A percentile compares a stretch with the other conserved stretches of the same genome.
These are phyloP conservation scores for Talaromyces sp. DNA, from an alignment of 2,329 filamentous ascomycete species.

Conservation along the genomic window DNA sequence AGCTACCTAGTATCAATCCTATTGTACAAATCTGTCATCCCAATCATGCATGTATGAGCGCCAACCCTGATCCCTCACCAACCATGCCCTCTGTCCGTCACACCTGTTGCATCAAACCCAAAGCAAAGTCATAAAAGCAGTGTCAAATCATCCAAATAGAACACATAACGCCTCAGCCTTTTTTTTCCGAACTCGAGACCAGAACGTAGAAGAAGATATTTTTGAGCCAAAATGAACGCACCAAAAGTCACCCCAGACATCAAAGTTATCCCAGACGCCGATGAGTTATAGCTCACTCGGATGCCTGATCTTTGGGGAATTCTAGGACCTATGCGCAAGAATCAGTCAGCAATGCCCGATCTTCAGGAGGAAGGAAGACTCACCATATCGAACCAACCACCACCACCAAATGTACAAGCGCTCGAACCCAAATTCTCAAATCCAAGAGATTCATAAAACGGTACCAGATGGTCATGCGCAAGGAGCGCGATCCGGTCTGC, in stretches of 20 bases:
- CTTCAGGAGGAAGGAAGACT: slow-evolving; percentile 19
- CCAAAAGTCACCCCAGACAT: not conserved
- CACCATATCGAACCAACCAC: slow-evolving; percentile 80
- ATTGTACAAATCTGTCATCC: not conserved
- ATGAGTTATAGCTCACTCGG: not conserved
- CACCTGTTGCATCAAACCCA: not conserved
- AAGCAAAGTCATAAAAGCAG: not conserved
- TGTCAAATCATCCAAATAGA: not conserved
- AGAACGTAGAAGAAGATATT: not conserved
- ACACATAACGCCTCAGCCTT: not conserved
- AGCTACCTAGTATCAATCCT: not conserved
- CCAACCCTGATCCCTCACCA: slow-evolving; percentile 2
- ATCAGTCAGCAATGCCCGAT: not conserved
- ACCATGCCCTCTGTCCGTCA: not conserved
- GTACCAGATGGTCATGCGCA: slow-evolving; percentile 66
- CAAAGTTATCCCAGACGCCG: not conserved
- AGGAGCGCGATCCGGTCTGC: slow-evolving; percentile 71
- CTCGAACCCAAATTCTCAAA: slow-evolving; percentile 67
- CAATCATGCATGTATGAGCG: not conserved
- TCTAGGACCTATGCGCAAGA: slow-evolving; percentile 23
- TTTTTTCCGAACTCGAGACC: not conserved
- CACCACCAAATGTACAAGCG: slow-evolving; percentile 66
- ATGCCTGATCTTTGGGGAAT: slow-evolving; percentile 22
- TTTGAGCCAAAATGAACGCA: not conserved
- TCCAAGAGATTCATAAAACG: slow-evolving; percentile 71